Percentiles rank a stretch among this genome's conserved stretches.
Conservation (phyloP, 1,284 basidiomycete genomes). For the Apiotrichum brassicae region DNA sequence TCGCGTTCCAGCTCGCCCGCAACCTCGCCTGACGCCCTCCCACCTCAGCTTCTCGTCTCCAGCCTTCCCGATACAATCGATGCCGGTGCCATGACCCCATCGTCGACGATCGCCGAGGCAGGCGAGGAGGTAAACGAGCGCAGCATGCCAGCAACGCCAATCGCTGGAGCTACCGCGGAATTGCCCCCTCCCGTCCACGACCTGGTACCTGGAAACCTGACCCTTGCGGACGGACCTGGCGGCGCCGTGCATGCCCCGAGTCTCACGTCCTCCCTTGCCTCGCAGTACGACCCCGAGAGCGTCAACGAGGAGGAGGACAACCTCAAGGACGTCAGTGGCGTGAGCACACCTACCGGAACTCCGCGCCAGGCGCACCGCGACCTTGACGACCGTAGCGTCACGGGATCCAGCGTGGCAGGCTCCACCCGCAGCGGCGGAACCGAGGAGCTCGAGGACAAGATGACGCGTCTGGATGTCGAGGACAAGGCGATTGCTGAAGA, state of each 20-base stretch:
- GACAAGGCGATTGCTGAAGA: background rate
- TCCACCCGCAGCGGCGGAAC: slow-evolving; percentile 1
- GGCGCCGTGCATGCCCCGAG: slow-evolving; percentile 11
- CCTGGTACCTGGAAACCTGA: slow-evolving; percentile 34
- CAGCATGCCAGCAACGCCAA: slow-evolving; percentile 36
- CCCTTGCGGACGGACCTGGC: slow-evolving; percentile 20
- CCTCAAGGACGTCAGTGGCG: slow-evolving; percentile 38
- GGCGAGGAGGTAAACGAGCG: slow-evolving; percentile 32
- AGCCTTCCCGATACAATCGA: slow-evolving; percentile 27
- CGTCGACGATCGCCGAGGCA: slow-evolving; percentile 40
- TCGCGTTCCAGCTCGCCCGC: slow-evolving; percentile 29
- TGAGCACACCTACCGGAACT: slow-evolving; percentile 39
- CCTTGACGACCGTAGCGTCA: slow-evolving; percentile 22
- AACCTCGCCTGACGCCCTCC: slow-evolving; percentile 21
- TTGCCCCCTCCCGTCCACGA: slow-evolving; percentile 28
- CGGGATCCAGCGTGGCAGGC: slow-evolving; percentile 11
- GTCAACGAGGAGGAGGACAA: slow-evolving; percentile 26
- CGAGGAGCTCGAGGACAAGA: slow-evolving; percentile 5
- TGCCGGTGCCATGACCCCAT: slow-evolving; percentile 35
- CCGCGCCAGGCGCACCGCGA: slow-evolving; percentile 32
- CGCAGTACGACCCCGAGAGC: slow-evolving; percentile 30
- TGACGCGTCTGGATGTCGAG: background rate
- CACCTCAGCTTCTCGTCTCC: slow-evolving; percentile 25
- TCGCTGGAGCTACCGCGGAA: slow-evolving; percentile 22
- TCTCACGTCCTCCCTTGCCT: slow-evolving; percentile 28